Percentiles rank a stretch among this genome's conserved stretches.
These are phyloP conservation scores for Lecanicillium sp. DNA, from an alignment of 2,329 filamentous ascomycete species.

Conservation along the genomic window DNA sequence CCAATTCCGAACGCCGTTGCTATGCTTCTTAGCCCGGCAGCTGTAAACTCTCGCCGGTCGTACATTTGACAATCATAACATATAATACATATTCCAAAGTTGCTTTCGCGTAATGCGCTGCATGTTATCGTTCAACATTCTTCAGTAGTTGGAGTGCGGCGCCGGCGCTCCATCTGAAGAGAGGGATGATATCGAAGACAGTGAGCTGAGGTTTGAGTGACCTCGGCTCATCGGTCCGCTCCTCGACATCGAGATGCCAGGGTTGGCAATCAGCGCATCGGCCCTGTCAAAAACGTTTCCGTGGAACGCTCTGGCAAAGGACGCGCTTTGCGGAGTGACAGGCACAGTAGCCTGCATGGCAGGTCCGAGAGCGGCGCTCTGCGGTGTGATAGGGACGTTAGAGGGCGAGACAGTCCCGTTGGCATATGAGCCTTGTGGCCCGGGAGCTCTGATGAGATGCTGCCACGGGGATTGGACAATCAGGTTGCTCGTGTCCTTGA, in stretches of 20 bases:
- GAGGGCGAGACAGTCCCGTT: conserved; percentile 5
- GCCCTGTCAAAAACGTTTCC: conserved; percentile 57
- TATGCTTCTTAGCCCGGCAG: conserved; percentile 11
- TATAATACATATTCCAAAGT: conserved; percentile 11
- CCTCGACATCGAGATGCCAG: conserved; percentile 53
- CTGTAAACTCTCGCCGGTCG: conserved; percentile 1
- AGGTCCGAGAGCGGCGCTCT: conserved; percentile 82
- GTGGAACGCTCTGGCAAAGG: conserved; percentile 48
- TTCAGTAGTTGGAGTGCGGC: conserved; percentile 3
- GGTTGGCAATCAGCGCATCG: conserved; percentile 51
- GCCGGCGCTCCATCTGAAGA: conserved; percentile 31
- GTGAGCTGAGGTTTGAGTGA: conserved; percentile 32
- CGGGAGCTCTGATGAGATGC: conserved; percentile 31
- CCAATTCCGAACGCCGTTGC: conserved; percentile 9
- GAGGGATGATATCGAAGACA: conserved; percentile 37
- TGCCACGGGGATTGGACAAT: conserved; percentile 59
- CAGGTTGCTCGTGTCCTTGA: conserved; percentile 71
- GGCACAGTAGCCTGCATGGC: conserved; percentile 87
- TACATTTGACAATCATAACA: conserved; percentile 11
- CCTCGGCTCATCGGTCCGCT: conserved; percentile 40
- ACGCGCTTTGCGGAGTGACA: conserved; percentile 56
- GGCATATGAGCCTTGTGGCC: conserved; percentile 20
- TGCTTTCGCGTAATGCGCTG: neutral
- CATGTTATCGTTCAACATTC: too few species aligned
- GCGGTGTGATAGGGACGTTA: conserved; percentile 66